Evolutionary conservation across 345 rosid genomes (phyloP), one percentile per base, ranked within the genome.

Genomic region (Rubroshorea leprosula): DNA sequence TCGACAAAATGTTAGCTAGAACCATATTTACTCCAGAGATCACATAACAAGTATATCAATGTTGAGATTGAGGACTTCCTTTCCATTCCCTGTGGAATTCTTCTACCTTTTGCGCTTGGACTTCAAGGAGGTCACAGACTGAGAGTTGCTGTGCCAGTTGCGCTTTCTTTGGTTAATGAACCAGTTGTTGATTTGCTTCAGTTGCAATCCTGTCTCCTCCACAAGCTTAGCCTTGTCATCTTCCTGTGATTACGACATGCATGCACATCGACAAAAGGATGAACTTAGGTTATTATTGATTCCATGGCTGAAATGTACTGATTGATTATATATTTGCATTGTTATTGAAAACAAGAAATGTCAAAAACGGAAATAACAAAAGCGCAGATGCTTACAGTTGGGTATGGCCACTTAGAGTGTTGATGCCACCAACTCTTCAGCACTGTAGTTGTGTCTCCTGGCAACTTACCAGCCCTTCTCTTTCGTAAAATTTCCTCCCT

Each of bases 141-240:
- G 87, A 69, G 99, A 93, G 70, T 75, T 86, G 90, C 77, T 89
- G 66, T 93, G 97, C 99, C 99, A 89, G 61, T 93, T 93, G 55
- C 97, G 76, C 80, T 93, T 93, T 71, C 99, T 82, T 66, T 93
- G 99, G 71, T 93, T 93, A 73, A 93, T 93, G 73, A 93, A 93
- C 99, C 99, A 93, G 71, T 93, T 93, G 78, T 93, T 93, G 62
- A 93, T 86, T 76, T 93, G 99, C 85, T 93, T 93, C 55, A 93
- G 87, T 64, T 93, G 97, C 67, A 93, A 73, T 13, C 99, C 99
- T 31, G 99, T 93, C 68, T 86, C 99, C 79, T 93, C 99, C 71
- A 93, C 99, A 41, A 93, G 83, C 68, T 86, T 93, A 51, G 86
- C 97, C 78, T 93, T 93, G 71, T 93, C 99, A 74, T 93, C 99